Conservation (phyloP, 169 alveolate genomes). For the Plasmodium billcollinsi region DNA sequence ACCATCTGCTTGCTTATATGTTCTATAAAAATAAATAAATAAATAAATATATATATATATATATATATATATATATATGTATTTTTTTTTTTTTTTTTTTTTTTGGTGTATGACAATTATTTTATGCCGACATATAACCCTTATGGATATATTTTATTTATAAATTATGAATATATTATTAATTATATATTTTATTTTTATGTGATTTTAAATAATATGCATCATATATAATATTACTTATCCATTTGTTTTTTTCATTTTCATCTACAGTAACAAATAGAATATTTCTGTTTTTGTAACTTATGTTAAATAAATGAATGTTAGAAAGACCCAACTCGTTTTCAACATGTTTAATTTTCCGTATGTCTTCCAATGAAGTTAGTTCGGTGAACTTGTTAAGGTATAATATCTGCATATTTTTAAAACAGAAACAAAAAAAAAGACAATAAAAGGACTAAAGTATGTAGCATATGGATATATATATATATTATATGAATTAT, state of each 20-base stretch:
- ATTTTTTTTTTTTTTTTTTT: neutral
- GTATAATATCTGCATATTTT: constrained; percentile 43
- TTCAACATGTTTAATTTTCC: constrained; percentile 40
- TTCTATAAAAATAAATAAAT: constrained; percentile 17
- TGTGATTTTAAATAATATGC: too few species aligned
- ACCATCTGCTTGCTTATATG: constrained; percentile 68
- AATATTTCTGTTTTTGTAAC: constrained; percentile 58
- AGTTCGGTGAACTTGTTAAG: constrained; percentile 65
- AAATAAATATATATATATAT: neutral
- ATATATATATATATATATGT: too few species aligned
- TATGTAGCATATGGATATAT: neutral
- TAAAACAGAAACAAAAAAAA: neutral
- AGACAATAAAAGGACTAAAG: neutral
- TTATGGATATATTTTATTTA: too few species aligned
- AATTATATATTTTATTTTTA: too few species aligned
- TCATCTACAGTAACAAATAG: constrained; percentile 53
- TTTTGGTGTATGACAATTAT: neutral
- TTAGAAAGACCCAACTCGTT: constrained; percentile 50
- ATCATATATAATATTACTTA: constrained; percentile 25
- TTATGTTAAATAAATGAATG: constrained; percentile 41
- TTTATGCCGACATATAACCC: neutral
- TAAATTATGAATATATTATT: too few species aligned
- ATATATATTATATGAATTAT: too few species aligned
- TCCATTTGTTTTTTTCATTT: constrained; percentile 68
- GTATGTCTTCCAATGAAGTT: constrained; percentile 64